phyloP scores from a whole-genome alignment of 2,329 filamentous ascomycete species.

The Colletotrichum sp. region DNA sequence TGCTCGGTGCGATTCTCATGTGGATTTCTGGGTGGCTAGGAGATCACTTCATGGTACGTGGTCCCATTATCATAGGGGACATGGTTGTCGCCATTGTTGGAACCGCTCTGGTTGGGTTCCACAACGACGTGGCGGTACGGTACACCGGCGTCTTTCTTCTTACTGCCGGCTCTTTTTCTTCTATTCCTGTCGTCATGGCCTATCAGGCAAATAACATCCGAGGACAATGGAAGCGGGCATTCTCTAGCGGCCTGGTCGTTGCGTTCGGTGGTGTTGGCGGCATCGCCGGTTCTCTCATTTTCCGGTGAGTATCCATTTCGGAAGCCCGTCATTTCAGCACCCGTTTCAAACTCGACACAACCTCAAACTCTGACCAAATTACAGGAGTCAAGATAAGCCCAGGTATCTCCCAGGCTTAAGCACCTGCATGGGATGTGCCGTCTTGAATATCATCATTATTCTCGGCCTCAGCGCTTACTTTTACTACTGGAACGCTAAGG shows the following conservation, averaged over 20 bases:
- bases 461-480: slow-evolving; percentile 5
- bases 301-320: background rate
- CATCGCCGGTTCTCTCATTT: slow-evolving; percentile 22
- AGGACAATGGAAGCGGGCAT: slow-evolving; percentile 23
- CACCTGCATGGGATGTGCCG: slow-evolving; percentile 6
- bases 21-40: slow-evolving; percentile 67
- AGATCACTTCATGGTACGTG: slow-evolving; percentile 67
- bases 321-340: background rate
- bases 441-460: slow-evolving; percentile 3
- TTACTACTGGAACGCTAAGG: background rate
- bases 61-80: slow-evolving; percentile 68
- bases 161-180: slow-evolving; percentile 8
- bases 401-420: slow-evolving; percentile 1
- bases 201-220: slow-evolving; percentile 23
- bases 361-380: background rate
- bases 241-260: slow-evolving; percentile 20
- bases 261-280: slow-evolving; percentile 18
- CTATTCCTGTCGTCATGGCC: slow-evolving; percentile 13
- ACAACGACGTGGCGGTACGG: slow-evolving; percentile 56
- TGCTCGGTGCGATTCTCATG: slow-evolving; percentile 66
- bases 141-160: slow-evolving; percentile 71
- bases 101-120: slow-evolving; percentile 68
- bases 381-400: slow-evolving; percentile 11
- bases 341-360: background rate
- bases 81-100: slow-evolving; percentile 67